These are phyloP conservation scores for Crepidotus variabilis DNA, from an alignment of 768 basidiomycete species.

Conservation along the genomic window DNA sequence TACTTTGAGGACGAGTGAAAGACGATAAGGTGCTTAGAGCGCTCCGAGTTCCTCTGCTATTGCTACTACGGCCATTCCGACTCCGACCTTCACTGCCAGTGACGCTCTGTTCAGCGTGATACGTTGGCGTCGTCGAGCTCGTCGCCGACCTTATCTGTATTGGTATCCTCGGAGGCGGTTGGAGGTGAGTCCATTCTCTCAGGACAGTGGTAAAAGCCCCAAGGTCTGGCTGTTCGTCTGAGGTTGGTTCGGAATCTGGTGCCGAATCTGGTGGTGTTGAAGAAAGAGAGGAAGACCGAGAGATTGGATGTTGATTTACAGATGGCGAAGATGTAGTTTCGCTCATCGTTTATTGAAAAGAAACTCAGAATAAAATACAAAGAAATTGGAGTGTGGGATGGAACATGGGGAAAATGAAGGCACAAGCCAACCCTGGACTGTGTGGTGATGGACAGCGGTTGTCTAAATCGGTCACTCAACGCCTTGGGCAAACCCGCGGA, in stretches of 20 bases:
- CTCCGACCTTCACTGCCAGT: constrained; percentile 13
- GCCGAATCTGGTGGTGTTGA: constrained; percentile 16
- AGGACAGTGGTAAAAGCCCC: constrained; percentile 71
- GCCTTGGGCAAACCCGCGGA: neutral
- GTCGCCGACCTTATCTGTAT: constrained; percentile 21
- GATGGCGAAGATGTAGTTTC: constrained; percentile 21
- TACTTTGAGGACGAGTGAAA: constrained; percentile 24
- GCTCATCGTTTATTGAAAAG: constrained; percentile 15
- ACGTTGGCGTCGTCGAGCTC: constrained; percentile 22
- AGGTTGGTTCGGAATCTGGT: constrained; percentile 43
- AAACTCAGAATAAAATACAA: constrained; percentile 4
- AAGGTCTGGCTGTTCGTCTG: constrained; percentile 67
- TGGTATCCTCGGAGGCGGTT: constrained; percentile 40
- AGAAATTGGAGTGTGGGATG: neutral
- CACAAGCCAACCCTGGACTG: neutral
- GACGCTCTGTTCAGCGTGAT: constrained; percentile 20
- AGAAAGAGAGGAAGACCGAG: constrained; percentile 22
- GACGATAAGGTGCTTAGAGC: constrained; percentile 18
- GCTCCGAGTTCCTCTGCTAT: constrained; percentile 10
- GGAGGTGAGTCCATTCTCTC: constrained; percentile 57
- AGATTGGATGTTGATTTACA: constrained; percentile 19
- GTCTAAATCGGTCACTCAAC: neutral
- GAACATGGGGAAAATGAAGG: neutral
- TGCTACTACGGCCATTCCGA: constrained; percentile 11
- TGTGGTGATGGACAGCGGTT: neutral